phyloP scores from a whole-genome alignment of 495 filamentous ascomycete genomes.

The Lophiostoma macrostomum region DNA sequence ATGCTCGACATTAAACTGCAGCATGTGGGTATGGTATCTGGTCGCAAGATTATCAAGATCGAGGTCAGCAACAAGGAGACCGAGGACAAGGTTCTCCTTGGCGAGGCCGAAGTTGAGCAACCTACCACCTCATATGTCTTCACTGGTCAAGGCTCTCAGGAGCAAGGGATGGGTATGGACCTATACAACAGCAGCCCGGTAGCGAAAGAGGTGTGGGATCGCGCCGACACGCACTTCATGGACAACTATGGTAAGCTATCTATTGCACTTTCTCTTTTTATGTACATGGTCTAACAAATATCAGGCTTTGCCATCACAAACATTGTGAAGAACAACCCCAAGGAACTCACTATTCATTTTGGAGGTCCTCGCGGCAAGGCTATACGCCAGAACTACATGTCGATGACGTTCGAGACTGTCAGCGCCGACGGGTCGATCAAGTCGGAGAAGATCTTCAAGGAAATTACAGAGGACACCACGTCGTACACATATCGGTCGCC shows the following conservation, averaged over 20 bases:
- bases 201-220: slow-evolving; percentile 96
- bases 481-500: slow-evolving; percentile 97
- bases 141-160: slow-evolving; percentile 95
- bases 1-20: slow-evolving; percentile 89
- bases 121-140: slow-evolving; percentile 97
- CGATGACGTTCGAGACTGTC: slow-evolving; percentile 98
- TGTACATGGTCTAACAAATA: slow-evolving; percentile 43
- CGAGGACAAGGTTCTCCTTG: slow-evolving; percentile 90
- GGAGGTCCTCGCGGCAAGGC: slow-evolving; percentile 94
- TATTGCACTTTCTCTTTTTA: background rate
- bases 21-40: slow-evolving; percentile 95
- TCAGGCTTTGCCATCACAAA: slow-evolving; percentile 91
- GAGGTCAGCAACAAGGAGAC: slow-evolving; percentile 90
- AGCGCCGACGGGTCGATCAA: slow-evolving; percentile 86
- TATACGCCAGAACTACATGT: slow-evolving; percentile 98
- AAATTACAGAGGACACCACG: slow-evolving; percentile 82
- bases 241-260: slow-evolving; percentile 87
- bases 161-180: slow-evolving; percentile 99
- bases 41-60: slow-evolving; percentile 98
- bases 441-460: slow-evolving; percentile 99
- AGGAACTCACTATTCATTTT: slow-evolving; percentile 98
- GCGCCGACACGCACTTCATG: slow-evolving; percentile 95
- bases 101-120: slow-evolving; percentile 97
- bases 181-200: slow-evolving; percentile 89
- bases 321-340: slow-evolving; percentile 99